A percentile compares a stretch with the other conserved stretches of the same genome.
These are phyloP conservation scores for Gastroboletus turbinatus DNA, from an alignment of 1,284 basidiomycete genomes.

Conservation along the genomic window DNA sequence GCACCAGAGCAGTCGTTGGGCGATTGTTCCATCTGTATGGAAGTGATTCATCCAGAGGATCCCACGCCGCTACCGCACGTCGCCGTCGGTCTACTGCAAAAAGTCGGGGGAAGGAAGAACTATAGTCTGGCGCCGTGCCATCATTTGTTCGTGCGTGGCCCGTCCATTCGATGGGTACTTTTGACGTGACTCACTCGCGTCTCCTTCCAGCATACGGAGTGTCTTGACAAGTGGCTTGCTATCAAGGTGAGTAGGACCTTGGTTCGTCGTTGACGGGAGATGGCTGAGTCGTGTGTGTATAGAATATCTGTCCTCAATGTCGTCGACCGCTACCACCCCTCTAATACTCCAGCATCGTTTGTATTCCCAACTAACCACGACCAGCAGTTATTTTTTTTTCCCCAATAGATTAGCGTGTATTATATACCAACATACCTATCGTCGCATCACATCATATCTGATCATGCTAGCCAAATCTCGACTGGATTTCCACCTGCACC, in stretches of 20 bases:
- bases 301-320: conserved; percentile 90
- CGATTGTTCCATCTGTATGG: conserved; percentile 92
- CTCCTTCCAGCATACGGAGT: conserved; percentile 70
- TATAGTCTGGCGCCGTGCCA: conserved; percentile 89
- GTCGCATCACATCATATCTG: conserved; percentile 2
- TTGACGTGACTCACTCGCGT: background rate
- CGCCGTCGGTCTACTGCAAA: conserved; percentile 36
- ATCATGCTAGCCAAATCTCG: conserved; percentile 67
- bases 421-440: conserved; percentile 11
- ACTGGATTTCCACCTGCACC: conserved; percentile 62
- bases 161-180: background rate
- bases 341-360: conserved; percentile 29
- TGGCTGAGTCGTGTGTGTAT: conserved; percentile 4
- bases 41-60: conserved; percentile 67
- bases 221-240: conserved; percentile 85
- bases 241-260: conserved; percentile 64
- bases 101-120: conserved; percentile 49
- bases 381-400: background rate
- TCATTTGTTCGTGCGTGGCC: conserved; percentile 76
- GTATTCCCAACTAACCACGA: background rate
- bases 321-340: conserved; percentile 77
- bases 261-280: background rate
- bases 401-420: background rate
- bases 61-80: conserved; percentile 36
- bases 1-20: conserved; percentile 70